Evolutionary conservation across 2,329 filamentous ascomycete genomes (phyloP), one percentile per base, ranked within the genome.

Genomic region (Penicillium rolfsii): DNA sequence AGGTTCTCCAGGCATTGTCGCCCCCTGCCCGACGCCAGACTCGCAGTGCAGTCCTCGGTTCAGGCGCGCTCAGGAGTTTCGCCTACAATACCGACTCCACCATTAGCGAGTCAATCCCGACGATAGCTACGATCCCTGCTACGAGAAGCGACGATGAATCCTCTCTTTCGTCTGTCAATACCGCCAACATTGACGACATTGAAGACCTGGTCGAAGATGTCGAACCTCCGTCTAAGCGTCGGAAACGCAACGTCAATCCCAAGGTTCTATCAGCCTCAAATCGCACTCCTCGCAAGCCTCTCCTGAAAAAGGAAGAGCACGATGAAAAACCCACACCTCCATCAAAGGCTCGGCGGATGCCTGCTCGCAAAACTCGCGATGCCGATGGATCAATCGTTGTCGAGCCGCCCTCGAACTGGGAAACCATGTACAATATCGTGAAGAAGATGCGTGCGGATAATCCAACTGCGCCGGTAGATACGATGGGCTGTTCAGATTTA

Each of bases 381-480:
- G 70, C 76, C 28, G 73, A 77, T 59, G 74, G 77, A 12, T 68
- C 68, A 16, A 64, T 74, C 4, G 70, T 69, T 28, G 69, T 81
- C 7, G 71, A 77, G n/a, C 86, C 92, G 1, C 93, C 93, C 0
- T 83, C 87, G 0, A 87, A 93, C 73, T 97, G 95, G 95, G 87
- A 92, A 64, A 85, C 88, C 59, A 87, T 97, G 59, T 99, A 97
- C 78, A 79, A 83, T 36, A 79, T 86, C 0, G 90, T 96, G 48
- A 89, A 89, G 70, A 84, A 86, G 71, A 97, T 98, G 93, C 89
- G 78, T 79, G 90, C 73, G 73, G 85, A 80, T 77, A 90, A 84
- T 41, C 77, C 84, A 5, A 81, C 78, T 0, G 95, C 95, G 0
- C 91, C 94, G 0, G 95, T 99, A 11, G 95, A 99, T 76, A 98